phyloP scores from a whole-genome alignment of 2,329 filamentous ascomycete species.

The Alternaria solani region DNA sequence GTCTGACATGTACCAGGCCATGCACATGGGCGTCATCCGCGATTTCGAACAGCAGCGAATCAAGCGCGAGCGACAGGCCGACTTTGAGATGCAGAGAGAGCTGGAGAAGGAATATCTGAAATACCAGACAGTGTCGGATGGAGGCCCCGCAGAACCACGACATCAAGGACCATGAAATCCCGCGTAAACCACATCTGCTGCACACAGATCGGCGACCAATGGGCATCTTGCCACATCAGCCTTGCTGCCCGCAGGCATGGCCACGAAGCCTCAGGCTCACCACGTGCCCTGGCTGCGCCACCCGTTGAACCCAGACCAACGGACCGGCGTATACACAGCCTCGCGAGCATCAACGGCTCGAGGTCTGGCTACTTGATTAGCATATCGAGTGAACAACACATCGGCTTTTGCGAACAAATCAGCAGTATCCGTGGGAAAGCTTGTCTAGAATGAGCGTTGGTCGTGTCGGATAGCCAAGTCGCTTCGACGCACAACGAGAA shows the following conservation, averaged over 20 bases:
- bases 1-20: conserved; percentile 67
- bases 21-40: conserved; percentile 93
- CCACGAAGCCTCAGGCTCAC: conserved; percentile 12
- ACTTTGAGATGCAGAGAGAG: conserved; percentile 89
- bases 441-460: background rate
- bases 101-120: conserved; percentile 92
- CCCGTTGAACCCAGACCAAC: conserved; percentile 12
- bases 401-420: background rate
- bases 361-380: background rate
- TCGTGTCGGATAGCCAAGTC: background rate
- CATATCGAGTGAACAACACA: background rate
- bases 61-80: conserved; percentile 88
- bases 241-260: background rate
- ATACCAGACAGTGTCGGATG: conserved; percentile 75
- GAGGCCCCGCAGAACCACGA: conserved; percentile 37
- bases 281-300: conserved; percentile 22
- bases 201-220: conserved; percentile 2
- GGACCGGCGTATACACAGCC: conserved; percentile 15
- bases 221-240: conserved; percentile 7
- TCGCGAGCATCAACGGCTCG: conserved; percentile 2
- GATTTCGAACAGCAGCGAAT: conserved; percentile 93
- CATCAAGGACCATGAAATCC: conserved; percentile 23
- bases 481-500: background rate
- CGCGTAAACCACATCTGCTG: conserved; percentile 3
- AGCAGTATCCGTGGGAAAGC: background rate